These are phyloP conservation scores for Trichosporon sp. DNA, from an alignment of 1,284 basidiomycete species.

Conservation along the genomic window DNA sequence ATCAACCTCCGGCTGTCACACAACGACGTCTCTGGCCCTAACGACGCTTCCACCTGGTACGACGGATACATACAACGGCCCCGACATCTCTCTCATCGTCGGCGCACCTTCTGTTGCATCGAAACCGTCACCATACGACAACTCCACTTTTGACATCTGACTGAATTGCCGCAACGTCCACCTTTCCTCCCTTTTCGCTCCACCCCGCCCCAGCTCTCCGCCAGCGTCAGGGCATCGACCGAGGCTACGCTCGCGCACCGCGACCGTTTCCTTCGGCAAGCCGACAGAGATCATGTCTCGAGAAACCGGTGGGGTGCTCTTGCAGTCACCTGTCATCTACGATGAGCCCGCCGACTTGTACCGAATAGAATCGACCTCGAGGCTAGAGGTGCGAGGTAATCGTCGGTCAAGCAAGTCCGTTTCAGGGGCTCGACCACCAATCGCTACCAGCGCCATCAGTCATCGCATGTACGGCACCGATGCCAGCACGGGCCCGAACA, in stretches of 20 bases:
- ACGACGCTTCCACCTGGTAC: neutral
- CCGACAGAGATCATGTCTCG: constrained; percentile 20
- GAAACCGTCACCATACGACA: neutral
- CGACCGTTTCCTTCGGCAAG: constrained; percentile 30
- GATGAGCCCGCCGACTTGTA: constrained; percentile 2
- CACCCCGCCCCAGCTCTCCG: neutral
- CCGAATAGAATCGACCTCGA: neutral
- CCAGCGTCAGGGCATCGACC: neutral
- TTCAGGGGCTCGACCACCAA: constrained; percentile 20
- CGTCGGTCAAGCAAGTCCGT: constrained; percentile 26
- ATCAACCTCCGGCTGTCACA: neutral
- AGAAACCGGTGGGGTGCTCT: constrained; percentile 7
- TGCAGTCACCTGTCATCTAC: neutral
- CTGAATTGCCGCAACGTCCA: neutral
- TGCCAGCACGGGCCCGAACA: constrained; percentile 4
- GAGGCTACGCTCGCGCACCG: constrained; percentile 29
- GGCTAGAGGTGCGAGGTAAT: constrained; percentile 5
- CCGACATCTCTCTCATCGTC: neutral
- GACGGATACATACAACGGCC: neutral
- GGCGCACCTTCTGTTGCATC: neutral
- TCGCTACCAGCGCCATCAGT: constrained; percentile 13
- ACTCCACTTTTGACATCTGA: neutral
- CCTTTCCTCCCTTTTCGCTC: constrained; percentile 1
- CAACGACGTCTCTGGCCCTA: neutral
- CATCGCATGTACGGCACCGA: constrained; percentile 11